Percentiles rank a stretch among this genome's conserved stretches.
Evolutionary conservation across 179 eudicot species (phyloP).

Genomic region (Beta macrorhiza): DNA sequence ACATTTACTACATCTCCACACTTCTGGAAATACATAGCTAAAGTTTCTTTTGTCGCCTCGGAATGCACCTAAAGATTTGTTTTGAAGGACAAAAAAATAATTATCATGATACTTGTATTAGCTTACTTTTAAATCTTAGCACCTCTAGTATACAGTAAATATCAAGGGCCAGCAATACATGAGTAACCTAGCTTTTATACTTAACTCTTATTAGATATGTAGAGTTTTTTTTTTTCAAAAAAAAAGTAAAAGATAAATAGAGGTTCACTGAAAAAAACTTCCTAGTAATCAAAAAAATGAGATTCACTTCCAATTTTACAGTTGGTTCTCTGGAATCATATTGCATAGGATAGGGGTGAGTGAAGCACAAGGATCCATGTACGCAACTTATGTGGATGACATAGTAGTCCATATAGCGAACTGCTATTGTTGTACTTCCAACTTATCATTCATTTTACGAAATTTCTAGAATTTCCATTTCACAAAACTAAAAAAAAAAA

Average conservation of each 20-base stretch:
- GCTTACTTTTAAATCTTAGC: too few relatives aligned
- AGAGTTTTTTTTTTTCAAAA: background rate
- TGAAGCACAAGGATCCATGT: background rate
- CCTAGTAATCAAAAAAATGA: background rate
- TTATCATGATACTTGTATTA: background rate
- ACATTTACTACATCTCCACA: slow-evolving; percentile 41
- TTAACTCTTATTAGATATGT: background rate
- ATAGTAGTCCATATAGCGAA: background rate
- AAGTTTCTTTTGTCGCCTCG: slow-evolving; percentile 42
- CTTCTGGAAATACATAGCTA: slow-evolving; percentile 37
- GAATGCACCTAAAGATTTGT: slow-evolving; percentile 39
- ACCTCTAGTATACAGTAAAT: too few relatives aligned
- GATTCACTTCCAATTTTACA: background rate
- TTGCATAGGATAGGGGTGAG: background rate
- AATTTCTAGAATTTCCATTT: background rate
- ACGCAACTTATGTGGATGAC: too few relatives aligned
- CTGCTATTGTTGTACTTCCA: background rate
- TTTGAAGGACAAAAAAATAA: background rate
- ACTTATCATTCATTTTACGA: background rate
- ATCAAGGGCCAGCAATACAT: too few relatives aligned
- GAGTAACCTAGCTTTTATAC: background rate
- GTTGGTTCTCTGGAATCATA: background rate
- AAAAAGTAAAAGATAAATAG: too few relatives aligned
- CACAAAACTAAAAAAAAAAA: background rate
- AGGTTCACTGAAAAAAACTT: background rate